These are phyloP conservation scores for Vickermania ingenoplastis DNA, from an alignment of 208 protist species.

Conservation along the genomic window DNA sequence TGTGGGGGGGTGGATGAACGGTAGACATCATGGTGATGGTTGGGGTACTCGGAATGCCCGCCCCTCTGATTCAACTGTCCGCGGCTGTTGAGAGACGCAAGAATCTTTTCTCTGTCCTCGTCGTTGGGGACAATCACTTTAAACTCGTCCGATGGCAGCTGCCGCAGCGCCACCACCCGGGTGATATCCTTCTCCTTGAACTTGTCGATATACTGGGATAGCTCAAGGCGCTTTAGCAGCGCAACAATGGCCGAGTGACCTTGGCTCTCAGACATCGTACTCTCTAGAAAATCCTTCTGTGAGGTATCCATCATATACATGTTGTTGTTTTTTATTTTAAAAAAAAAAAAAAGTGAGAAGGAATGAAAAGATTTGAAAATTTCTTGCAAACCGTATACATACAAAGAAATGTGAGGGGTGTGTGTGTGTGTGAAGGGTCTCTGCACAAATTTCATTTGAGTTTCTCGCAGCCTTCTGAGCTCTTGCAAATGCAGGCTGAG, in stretches of 20 bases:
- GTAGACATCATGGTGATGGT: background rate
- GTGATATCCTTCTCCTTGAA: conserved; percentile 68
- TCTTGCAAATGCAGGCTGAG: no score
- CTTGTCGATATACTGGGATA: conserved; percentile 53
- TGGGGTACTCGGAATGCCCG: conserved; percentile 14
- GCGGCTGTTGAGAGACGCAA: conserved; percentile 67
- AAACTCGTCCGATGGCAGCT: conserved; percentile 58
- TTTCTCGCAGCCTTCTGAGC: no score
- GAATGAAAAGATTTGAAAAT: no score
- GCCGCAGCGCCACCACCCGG: conserved; percentile 61
- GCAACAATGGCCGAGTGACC: conserved; percentile 42
- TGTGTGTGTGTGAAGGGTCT: no score
- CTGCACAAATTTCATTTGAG: no score
- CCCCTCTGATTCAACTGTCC: conserved; percentile 6
- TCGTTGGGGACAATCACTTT: conserved; percentile 62
- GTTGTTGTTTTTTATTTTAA: no score
- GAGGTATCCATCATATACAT: no score
- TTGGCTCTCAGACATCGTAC: background rate
- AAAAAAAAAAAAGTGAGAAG: no score
- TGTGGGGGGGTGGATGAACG: conserved; percentile 25
- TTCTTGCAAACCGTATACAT: no score
- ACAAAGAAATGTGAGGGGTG: no score
- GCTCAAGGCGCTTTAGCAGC: conserved; percentile 67
- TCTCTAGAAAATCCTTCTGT: no score
- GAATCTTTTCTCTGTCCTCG: conserved; percentile 44